Conservation (phyloP, 2,329 filamentous ascomycete species). For the Penicillium sp. region DNA sequence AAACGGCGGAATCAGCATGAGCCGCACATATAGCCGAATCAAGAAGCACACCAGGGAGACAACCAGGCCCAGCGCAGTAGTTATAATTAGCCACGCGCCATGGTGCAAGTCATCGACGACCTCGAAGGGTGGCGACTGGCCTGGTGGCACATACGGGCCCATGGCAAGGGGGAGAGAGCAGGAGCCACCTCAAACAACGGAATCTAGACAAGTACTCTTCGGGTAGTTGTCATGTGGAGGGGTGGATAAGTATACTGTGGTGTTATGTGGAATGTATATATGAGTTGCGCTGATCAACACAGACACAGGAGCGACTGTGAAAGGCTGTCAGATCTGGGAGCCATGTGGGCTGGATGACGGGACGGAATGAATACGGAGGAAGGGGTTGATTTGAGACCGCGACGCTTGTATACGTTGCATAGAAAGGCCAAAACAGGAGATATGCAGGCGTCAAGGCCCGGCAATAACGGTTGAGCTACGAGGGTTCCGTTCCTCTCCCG, state of each 20-base stretch:
- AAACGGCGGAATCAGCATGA: constrained; percentile 32
- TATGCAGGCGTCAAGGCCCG: background rate
- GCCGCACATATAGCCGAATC: constrained; percentile 40
- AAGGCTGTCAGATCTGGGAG: background rate
- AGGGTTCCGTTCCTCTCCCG: background rate
- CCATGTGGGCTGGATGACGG: background rate
- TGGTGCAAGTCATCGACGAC: constrained; percentile 42
- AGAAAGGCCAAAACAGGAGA: background rate
- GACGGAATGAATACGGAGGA: background rate
- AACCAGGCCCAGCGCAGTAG: constrained; percentile 38
- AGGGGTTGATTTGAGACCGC: background rate
- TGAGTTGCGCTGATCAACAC: background rate
- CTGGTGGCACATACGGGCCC: constrained; percentile 33
- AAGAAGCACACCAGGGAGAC: constrained; percentile 36
- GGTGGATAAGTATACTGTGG: background rate
- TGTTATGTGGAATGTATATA: background rate
- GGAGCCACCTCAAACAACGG: background rate
- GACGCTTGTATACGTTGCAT: background rate
- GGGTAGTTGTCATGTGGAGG: background rate
- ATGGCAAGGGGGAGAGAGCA: constrained; percentile 17
- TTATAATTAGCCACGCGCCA: constrained; percentile 41
- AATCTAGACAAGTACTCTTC: background rate
- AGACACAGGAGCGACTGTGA: background rate
- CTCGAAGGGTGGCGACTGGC: constrained; percentile 38
- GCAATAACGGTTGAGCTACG: background rate